Conservation (phyloP, 2,329 filamentous ascomycete species). For the Penicillium thymicola region DNA sequence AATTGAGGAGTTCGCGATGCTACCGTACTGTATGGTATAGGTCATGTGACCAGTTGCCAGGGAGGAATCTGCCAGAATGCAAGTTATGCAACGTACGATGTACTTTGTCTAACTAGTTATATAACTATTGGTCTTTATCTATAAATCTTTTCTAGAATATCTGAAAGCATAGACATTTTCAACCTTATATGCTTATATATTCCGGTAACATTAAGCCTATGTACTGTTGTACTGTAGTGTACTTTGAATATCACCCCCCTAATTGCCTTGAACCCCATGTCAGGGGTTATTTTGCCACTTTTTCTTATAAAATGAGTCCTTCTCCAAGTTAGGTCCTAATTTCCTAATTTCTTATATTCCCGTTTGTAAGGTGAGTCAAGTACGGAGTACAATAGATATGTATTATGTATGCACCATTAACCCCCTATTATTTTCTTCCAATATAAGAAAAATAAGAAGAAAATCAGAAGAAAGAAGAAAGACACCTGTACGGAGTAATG, state of each 20-base stretch:
- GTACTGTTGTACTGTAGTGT: neutral
- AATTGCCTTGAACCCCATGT: neutral
- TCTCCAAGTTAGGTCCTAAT: neutral
- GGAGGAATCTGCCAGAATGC: slow-evolving; percentile 10
- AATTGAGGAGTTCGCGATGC: slow-evolving; percentile 1
- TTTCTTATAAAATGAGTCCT: neutral
- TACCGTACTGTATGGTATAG: slow-evolving; percentile 5
- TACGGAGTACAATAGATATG: neutral
- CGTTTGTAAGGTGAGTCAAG: neutral
- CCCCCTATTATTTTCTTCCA: neutral
- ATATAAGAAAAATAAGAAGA: neutral
- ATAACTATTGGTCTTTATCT: neutral
- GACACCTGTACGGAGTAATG: neutral
- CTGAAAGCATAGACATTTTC: neutral
- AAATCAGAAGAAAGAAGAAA: neutral
- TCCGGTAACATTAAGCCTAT: neutral
- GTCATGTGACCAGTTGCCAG: slow-evolving; percentile 11
- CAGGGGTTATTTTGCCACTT: neutral
- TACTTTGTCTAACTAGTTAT: too few species aligned
- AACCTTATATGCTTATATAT: neutral
- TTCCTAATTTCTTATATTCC: neutral
- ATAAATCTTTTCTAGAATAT: neutral
- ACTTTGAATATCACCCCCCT: neutral
- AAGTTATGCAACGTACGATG: neutral
- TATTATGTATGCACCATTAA: neutral